phyloP scores from a whole-genome alignment of 1,284 basidiomycete species.

The Ceratobasidium sp. region DNA sequence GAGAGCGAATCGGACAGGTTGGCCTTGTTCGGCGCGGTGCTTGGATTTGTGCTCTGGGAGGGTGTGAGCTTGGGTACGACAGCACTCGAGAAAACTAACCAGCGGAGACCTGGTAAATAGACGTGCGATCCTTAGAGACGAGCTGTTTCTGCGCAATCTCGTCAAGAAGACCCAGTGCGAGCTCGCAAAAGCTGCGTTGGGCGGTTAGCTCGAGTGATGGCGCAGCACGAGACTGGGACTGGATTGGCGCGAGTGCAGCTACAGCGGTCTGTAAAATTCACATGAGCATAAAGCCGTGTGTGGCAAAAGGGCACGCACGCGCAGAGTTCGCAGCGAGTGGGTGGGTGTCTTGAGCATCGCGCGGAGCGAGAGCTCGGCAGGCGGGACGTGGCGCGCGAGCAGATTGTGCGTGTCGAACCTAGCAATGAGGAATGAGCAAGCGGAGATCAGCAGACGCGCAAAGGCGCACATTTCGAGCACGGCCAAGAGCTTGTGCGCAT shows the following conservation, averaged over 20 bases:
- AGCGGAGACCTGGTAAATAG: slow-evolving; percentile 52
- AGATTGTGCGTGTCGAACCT: slow-evolving; percentile 79
- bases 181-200: slow-evolving; percentile 77
- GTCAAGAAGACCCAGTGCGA: slow-evolving; percentile 75
- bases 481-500: slow-evolving; percentile 75
- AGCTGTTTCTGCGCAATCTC: slow-evolving; percentile 66
- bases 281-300: slow-evolving; percentile 42
- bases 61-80: slow-evolving; percentile 45
- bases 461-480: slow-evolving; percentile 78
- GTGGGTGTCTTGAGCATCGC: slow-evolving; percentile 69
- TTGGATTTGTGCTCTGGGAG: slow-evolving; percentile 54
- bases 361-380: slow-evolving; percentile 69
- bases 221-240: slow-evolving; percentile 70
- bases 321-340: slow-evolving; percentile 67
- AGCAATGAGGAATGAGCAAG: slow-evolving; percentile 42
- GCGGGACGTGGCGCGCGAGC: slow-evolving; percentile 80
- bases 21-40: slow-evolving; percentile 59
- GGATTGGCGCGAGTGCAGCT: slow-evolving; percentile 73
- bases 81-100: slow-evolving; percentile 43
- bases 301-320: slow-evolving; percentile 58
- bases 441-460: slow-evolving; percentile 26
- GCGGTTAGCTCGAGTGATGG: slow-evolving; percentile 72
- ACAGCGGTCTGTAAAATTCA: slow-evolving; percentile 66
- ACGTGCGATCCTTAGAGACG: slow-evolving; percentile 60
- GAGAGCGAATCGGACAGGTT: slow-evolving; percentile 68